These are phyloP conservation scores for Symbiodinium natans DNA, from an alignment of 73 alveolate species.

Conservation along the genomic window DNA sequence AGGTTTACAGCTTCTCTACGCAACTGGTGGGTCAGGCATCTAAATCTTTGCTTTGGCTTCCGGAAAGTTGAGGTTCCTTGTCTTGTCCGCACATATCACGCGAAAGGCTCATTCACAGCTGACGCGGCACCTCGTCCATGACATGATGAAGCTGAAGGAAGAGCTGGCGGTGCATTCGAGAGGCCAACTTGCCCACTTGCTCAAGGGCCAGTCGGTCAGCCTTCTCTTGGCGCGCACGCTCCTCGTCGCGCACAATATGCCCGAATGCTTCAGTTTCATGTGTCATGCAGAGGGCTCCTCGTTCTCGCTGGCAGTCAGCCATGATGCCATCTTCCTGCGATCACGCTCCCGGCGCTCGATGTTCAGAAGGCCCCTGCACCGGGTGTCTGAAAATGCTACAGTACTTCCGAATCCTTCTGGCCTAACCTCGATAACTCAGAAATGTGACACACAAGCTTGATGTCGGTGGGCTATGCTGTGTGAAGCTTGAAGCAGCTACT, in stretches of 20 bases:
- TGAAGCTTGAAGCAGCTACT: no score
- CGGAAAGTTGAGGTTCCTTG: no score
- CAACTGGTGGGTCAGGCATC: no score
- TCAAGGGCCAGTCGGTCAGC: slow-evolving; percentile 64
- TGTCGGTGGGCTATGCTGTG: no score
- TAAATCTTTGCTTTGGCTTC: no score
- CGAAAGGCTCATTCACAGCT: no score
- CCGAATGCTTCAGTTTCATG: background rate
- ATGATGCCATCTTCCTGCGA: slow-evolving; percentile 21
- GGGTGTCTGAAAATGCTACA: no score
- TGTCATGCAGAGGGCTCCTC: background rate
- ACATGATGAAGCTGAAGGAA: slow-evolving; percentile 65
- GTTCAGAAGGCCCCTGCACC: slow-evolving; percentile 32
- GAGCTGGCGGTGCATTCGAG: slow-evolving; percentile 80
- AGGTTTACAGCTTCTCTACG: no score
- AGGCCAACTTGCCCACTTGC: slow-evolving; percentile 63
- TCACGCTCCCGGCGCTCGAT: slow-evolving; percentile 85
- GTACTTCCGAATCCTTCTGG: background rate
- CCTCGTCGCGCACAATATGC: background rate
- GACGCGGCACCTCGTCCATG: slow-evolving; percentile 92
- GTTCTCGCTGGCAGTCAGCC: slow-evolving; percentile 26
- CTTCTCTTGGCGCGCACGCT: slow-evolving; percentile 61
- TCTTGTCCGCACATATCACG: no score
- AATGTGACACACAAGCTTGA: background rate
- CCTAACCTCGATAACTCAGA: background rate